phyloP scores from a whole-genome alignment of 129 eudicot species.

The Lactuca sativa region DNA sequence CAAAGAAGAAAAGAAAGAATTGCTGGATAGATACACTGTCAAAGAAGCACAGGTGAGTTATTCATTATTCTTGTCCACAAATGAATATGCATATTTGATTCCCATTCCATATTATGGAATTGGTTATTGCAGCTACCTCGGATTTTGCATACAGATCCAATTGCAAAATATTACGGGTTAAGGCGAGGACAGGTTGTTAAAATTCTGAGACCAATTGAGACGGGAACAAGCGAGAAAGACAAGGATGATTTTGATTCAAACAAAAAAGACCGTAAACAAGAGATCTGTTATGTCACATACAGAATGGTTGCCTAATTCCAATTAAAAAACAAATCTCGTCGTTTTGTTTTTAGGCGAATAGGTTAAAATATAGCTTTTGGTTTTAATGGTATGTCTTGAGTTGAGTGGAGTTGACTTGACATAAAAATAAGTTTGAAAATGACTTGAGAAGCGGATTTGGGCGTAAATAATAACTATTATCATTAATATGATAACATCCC shows the following conservation, averaged over 20 bases:
- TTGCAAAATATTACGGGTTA: conserved; percentile 40
- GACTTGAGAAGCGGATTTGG: conserved; percentile 21
- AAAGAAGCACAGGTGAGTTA: conserved; percentile 35
- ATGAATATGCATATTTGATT: too few relatives aligned
- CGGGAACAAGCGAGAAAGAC: conserved; percentile 38
- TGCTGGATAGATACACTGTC: conserved; percentile 28
- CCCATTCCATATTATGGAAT: neutral
- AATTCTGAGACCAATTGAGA: conserved; percentile 36
- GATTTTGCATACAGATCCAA: conserved; percentile 25
- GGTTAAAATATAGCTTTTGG: neutral
- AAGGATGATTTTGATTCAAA: conserved; percentile 38
- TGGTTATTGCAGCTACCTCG: conserved; percentile 37
- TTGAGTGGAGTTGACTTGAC: conserved; percentile 4
- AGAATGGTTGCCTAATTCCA: conserved; percentile 31
- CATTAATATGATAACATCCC: too few relatives aligned
- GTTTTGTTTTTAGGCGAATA: neutral
- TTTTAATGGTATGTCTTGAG: neutral
- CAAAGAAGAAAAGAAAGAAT: conserved; percentile 31
- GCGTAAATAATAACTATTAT: neutral
- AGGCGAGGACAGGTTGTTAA: conserved; percentile 40
- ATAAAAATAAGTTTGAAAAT: conserved; percentile 23
- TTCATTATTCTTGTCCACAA: too few relatives aligned
- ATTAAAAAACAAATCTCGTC: neutral
- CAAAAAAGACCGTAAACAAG: conserved; percentile 29
- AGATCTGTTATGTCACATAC: conserved; percentile 33